Evolutionary conservation across 495 filamentous ascomycete genomes (phyloP), one percentile per base, ranked within the genome.

Genomic region (Talaromyces adpressus): DNA sequence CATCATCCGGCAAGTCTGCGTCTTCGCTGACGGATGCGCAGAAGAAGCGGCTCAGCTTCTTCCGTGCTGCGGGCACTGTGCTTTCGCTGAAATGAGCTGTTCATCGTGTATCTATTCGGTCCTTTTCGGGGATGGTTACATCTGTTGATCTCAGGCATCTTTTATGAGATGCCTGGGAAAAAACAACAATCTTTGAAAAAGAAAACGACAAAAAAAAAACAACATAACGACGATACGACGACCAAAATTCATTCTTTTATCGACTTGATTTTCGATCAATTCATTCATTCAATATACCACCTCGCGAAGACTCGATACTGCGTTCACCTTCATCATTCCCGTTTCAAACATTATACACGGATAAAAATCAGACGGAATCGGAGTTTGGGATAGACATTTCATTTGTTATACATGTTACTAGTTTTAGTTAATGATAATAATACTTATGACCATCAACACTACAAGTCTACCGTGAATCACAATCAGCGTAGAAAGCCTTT

Each of bases 361-460:
- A 20, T 20, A 20, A 9, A 49, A 20, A 49, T 16, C 8, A 36
- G 7, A 41, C 12, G 45, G 51, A 23, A 25, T 25, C 51, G 51
- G 51, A 23, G 51, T 54, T 27, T 54, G 51, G 51, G 51, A 54
- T 54, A 52, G 49, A 49, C 45, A 49, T 49, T 49, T 49, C 45
- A 49, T 49, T 49, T 49, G 45, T 49, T 49, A 49, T 2, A 1
- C 45, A 52, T 20, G n/a, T 25, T 52, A 52, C 22, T 29, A 54
- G 9, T 14, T 54, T 25, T 0, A 3, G 14, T 29, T 29, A 25
- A 54, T 29, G 14, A 54, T 54, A 54, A 54, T 54, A 25, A 23
- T 54, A 54, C 51, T 49, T 8, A 49, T 20, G n/a, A 49, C n/a
- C 45, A 49, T 49, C 45, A 47, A 18, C 39, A 45, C n/a, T 49